phyloP scores from a whole-genome alignment of 352 stramenopile species.

The Phytophthora pluvialis region DNA sequence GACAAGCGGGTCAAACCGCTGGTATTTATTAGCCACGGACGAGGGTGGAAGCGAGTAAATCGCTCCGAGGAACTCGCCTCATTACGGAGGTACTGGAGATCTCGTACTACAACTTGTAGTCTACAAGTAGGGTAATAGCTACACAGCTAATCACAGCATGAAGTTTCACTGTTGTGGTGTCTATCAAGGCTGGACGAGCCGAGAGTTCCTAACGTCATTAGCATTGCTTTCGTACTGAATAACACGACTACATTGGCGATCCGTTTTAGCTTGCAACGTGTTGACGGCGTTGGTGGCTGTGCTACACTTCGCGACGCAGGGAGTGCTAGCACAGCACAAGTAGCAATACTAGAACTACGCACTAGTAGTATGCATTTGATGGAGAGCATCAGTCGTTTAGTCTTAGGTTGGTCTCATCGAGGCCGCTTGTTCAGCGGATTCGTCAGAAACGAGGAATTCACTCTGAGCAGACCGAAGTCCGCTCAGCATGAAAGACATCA shows the following conservation, averaged over 20 bases:
- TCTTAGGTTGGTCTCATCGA: slow-evolving; percentile 89
- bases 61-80: slow-evolving; percentile 6
- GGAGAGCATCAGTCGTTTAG: slow-evolving; percentile 79
- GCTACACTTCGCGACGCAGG: no score
- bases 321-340: no score
- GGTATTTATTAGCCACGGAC: slow-evolving; percentile 40
- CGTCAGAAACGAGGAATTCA: slow-evolving; percentile 93
- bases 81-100: slow-evolving; percentile 11
- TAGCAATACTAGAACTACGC: neutral
- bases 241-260: no score
- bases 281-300: no score
- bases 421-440: slow-evolving; percentile 85
- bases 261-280: no score
- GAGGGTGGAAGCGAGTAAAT: slow-evolving; percentile 14
- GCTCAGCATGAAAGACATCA: slow-evolving; percentile 85
- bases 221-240: no score
- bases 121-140: slow-evolving; percentile 9
- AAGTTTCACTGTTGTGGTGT: no score
- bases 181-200: no score
- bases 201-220: no score
- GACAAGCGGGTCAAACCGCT: slow-evolving; percentile 22
- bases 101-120: neutral
- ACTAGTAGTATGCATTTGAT: slow-evolving; percentile 6
- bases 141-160: no score
- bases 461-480: slow-evolving; percentile 52